Conservation (phyloP, 768 basidiomycete species). For the Cyclocybe cylindracea region DNA sequence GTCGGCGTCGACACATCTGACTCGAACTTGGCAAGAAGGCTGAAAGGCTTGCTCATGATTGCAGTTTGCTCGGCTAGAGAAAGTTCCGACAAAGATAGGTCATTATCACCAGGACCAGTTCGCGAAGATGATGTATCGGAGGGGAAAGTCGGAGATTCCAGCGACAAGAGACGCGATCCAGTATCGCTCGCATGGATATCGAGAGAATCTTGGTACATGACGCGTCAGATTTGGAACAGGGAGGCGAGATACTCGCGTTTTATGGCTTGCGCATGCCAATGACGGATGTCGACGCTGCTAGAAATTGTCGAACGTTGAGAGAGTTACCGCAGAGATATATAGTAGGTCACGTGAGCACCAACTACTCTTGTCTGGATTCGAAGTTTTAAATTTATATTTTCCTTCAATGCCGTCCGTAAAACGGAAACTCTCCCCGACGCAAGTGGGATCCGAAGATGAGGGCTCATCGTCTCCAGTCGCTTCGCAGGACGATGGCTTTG, state of each 20-base stretch:
- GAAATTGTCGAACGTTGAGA: no score
- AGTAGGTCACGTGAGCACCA: no score
- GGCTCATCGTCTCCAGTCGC: conserved; percentile 9
- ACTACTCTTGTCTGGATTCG: neutral
- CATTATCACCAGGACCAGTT: conserved; percentile 28
- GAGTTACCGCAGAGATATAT: no score
- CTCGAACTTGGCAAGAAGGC: conserved; percentile 18
- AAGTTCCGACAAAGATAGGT: conserved; percentile 37
- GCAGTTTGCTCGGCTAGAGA: conserved; percentile 25
- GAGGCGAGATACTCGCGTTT: no score
- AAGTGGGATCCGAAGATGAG: conserved; percentile 2
- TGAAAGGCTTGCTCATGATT: conserved; percentile 14
- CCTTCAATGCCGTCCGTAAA: conserved; percentile 14
- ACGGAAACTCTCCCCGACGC: conserved; percentile 12
- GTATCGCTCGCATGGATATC: conserved; percentile 12
- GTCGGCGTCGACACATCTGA: conserved; percentile 16
- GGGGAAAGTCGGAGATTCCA: conserved; percentile 25
- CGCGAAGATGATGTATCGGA: conserved; percentile 22
- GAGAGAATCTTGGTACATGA: conserved; percentile 5
- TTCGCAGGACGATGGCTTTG: conserved; percentile 40
- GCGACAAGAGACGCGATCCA: conserved; percentile 29
- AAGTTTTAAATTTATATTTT: neutral
- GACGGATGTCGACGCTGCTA: no score
- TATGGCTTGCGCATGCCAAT: no score
- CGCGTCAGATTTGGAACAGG: no score